Evolutionary conservation across 2,329 filamentous ascomycete genomes (phyloP).

Genomic region (Nigrograna mackinnonii): DNA sequence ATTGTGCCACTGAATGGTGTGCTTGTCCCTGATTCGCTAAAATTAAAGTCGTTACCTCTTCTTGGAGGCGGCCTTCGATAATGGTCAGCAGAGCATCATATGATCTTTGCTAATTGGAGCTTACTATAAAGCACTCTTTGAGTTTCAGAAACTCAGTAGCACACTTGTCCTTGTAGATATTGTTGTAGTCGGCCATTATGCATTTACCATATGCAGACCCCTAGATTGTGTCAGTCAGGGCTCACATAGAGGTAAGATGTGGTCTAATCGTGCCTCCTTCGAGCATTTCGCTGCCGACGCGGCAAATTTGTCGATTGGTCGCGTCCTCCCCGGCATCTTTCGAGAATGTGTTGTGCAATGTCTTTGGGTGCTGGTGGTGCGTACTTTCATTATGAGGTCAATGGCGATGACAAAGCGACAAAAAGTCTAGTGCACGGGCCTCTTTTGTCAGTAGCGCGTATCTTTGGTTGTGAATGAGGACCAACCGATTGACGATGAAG

Average conservation of each 20-base stretch:
- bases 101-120: too few species aligned
- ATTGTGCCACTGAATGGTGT: too few species aligned
- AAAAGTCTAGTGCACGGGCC: too few species aligned
- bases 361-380: too few species aligned
- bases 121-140: conserved; percentile 86
- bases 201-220: conserved; percentile 88
- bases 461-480: conserved; percentile 12
- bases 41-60: conserved; percentile 25
- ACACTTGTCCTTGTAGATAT: conserved; percentile 90
- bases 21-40: neutral
- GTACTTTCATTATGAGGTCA: too few species aligned
- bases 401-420: too few species aligned
- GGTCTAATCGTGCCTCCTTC: conserved; percentile 56
- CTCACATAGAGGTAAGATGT: too few species aligned
- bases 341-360: too few species aligned
- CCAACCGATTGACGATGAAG: conserved; percentile 32
- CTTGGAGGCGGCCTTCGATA: conserved; percentile 31
- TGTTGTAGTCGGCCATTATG: conserved; percentile 85
- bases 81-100: neutral
- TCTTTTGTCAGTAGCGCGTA: conserved; percentile 18
- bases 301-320: conserved; percentile 72
- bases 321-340: conserved; percentile 49
- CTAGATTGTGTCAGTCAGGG: conserved; percentile 49
- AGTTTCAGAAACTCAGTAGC: conserved; percentile 79
- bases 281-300: conserved; percentile 68